Base-by-base conservation (phyloP, 106 monocot genomes). In the Dendrobium huoshanense region DNA sequence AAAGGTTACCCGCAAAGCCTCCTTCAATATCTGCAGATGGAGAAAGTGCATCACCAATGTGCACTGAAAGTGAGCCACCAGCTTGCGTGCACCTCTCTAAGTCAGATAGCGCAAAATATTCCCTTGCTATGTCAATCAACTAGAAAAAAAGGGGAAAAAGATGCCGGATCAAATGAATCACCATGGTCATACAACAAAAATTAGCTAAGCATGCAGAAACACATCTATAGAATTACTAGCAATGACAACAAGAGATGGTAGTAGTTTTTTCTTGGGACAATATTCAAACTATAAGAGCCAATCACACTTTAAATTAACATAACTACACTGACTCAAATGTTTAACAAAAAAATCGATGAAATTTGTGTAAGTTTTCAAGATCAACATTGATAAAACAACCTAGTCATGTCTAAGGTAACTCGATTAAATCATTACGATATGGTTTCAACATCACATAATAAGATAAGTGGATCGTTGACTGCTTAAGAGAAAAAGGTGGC, bases 31-130 rank as follows among this genome's bases (percentile, higher is more conserved):
- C 79, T 24, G 78, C 83, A 83, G 79, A 80, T 81, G 89, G 82
- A 79, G 93, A 96, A 79, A 96, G 86, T 33, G 96, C 96, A 87
- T 96, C 93, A 24, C 91, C 96, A 80, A 96, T 79, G 58, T 84
- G 88, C 65, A 93, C 80, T 37, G 89, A 90, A 77, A 96, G 89
- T 44, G 65, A 88, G 82, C 96, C 96, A 75, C 91, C 93, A 80
- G 82, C 85, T 82, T 88, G 18, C 54, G 87, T 91, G 70, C 18
- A 17, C 17, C 82, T 84, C 83, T 96, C 96, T 56, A 96, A 59
- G 55, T 84, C 79, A 77, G 93, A 88, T 31, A 96, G 78, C 82
- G 85, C 87, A 88, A 96, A 96, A 87, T 87, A 90, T 11, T 90
- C 86, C 83, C 90, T 93, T 75, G 96, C 89, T 80, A 88, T 87